Conservation (phyloP, 2,329 filamentous ascomycete species). For the Fusarium sp. region DNA sequence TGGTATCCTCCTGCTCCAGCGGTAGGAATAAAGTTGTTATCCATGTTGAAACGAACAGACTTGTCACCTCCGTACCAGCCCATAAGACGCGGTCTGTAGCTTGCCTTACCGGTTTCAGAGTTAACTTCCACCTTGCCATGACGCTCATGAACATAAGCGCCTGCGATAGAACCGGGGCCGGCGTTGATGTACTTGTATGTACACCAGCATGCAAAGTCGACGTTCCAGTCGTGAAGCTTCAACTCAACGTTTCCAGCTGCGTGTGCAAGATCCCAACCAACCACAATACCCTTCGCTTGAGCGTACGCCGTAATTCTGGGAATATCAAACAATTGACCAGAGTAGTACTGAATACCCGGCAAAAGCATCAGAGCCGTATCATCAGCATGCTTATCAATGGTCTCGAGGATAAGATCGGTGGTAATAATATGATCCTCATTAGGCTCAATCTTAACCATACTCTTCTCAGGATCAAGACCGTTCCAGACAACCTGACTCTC, state of each 20-base stretch:
- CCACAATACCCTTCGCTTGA: slow-evolving; percentile 73
- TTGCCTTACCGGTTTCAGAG: slow-evolving; percentile 49
- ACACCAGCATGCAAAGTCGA: slow-evolving; percentile 94
- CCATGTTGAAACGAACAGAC: slow-evolving; percentile 82
- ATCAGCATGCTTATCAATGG: slow-evolving; percentile 79
- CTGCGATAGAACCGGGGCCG: slow-evolving; percentile 84
- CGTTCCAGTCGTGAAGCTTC: slow-evolving; percentile 85
- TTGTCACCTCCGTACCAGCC: slow-evolving; percentile 93
- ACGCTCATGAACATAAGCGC: slow-evolving; percentile 81
- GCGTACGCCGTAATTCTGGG: slow-evolving; percentile 81
- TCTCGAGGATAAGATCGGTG: slow-evolving; percentile 75
- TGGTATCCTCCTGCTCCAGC: slow-evolving; percentile 84
- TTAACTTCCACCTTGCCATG: slow-evolving; percentile 69
- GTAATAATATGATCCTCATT: slow-evolving; percentile 69
- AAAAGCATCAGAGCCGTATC: slow-evolving; percentile 81
- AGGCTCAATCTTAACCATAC: slow-evolving; percentile 80
- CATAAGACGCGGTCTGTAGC: slow-evolving; percentile 73
- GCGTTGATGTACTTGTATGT: slow-evolving; percentile 95
- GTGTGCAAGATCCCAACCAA: slow-evolving; percentile 92
- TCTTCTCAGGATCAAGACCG: slow-evolving; percentile 70
- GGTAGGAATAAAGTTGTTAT: slow-evolving; percentile 81
- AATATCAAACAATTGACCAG: slow-evolving; percentile 89
- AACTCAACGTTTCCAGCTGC: slow-evolving; percentile 86
- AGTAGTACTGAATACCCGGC: slow-evolving; percentile 92
- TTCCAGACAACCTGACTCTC: slow-evolving; percentile 83